Conservation (phyloP, 2,329 filamentous ascomycete genomes). For the Cordyceps militaris region DNA sequence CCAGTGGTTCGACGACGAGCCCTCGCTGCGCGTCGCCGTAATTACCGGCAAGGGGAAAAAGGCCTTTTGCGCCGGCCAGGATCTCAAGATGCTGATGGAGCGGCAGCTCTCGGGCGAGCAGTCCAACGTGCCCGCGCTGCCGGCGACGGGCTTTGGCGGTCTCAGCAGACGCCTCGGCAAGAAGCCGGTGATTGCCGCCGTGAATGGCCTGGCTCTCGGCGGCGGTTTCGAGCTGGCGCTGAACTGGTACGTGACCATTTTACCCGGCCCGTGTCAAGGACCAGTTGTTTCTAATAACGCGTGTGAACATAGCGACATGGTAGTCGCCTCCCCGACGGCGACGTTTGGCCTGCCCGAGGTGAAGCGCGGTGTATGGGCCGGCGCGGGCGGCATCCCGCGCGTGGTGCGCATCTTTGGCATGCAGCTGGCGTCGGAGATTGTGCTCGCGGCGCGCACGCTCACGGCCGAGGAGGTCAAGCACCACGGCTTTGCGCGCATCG, state of each 20-base stretch:
- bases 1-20: slow-evolving; percentile 47
- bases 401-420: slow-evolving; percentile 39
- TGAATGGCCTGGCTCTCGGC: slow-evolving; percentile 50
- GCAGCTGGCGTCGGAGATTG: slow-evolving; percentile 42
- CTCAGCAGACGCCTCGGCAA: slow-evolving; percentile 49
- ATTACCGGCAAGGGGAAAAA: slow-evolving; percentile 44
- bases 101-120: slow-evolving; percentile 13
- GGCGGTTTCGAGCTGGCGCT: slow-evolving; percentile 51
- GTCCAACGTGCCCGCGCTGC: slow-evolving; percentile 18
- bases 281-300: too few species aligned
- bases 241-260: slow-evolving; percentile 38
- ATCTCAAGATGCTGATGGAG: slow-evolving; percentile 45
- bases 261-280: too few species aligned
- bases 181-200: slow-evolving; percentile 54
- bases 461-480: slow-evolving; percentile 37
- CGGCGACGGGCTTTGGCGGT: slow-evolving; percentile 38
- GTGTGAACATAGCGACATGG: slow-evolving; percentile 36
- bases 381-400: slow-evolving; percentile 44
- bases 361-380: slow-evolving; percentile 46
- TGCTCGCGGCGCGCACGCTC: slow-evolving; percentile 38
- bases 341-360: slow-evolving; percentile 48
- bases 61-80: slow-evolving; percentile 49
- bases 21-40: slow-evolving; percentile 39
- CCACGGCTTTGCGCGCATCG: slow-evolving; percentile 20
- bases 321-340: slow-evolving; percentile 44